phyloP scores from a whole-genome alignment of 2,329 filamentous ascomycete species.

The Biscogniauxia marginata region DNA sequence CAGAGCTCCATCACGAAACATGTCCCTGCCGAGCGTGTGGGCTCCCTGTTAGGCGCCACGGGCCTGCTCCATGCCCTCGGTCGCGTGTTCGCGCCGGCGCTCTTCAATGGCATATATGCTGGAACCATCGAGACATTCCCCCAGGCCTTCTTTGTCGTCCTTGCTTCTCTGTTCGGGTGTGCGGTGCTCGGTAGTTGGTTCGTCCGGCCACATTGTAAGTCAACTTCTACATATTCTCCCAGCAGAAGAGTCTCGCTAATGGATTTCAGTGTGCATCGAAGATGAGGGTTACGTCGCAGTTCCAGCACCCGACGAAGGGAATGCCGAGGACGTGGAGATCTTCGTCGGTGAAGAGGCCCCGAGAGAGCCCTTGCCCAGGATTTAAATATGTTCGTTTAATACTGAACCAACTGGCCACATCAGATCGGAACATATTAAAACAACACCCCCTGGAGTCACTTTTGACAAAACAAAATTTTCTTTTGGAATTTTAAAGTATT shows the following conservation, averaged over 20 bases:
- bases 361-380: constrained; percentile 20
- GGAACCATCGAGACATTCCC: constrained; percentile 74
- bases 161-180: constrained; percentile 64
- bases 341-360: constrained; percentile 17
- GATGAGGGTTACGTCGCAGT: constrained; percentile 26
- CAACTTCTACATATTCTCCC: neutral
- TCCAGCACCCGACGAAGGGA: constrained; percentile 17
- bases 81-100: constrained; percentile 72
- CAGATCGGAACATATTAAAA: neutral
- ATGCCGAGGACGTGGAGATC: constrained; percentile 8
- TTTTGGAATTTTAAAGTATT: too few species aligned
- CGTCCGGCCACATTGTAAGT: constrained; percentile 72
- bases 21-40: constrained; percentile 76
- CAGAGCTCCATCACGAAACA: constrained; percentile 89
- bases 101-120: constrained; percentile 86
- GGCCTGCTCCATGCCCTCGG: constrained; percentile 83
- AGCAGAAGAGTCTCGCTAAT: neutral
- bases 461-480: too few species aligned
- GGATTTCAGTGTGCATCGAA: constrained; percentile 26
- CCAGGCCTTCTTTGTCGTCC: constrained; percentile 78
- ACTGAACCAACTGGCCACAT: neutral
- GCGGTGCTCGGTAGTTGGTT: constrained; percentile 68
- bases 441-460: neutral
- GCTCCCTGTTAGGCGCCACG: constrained; percentile 83
- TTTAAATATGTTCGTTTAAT: constrained; percentile 3